phyloP scores from a whole-genome alignment of 345 rosid species.

The Eucalyptus erythrocorys region DNA sequence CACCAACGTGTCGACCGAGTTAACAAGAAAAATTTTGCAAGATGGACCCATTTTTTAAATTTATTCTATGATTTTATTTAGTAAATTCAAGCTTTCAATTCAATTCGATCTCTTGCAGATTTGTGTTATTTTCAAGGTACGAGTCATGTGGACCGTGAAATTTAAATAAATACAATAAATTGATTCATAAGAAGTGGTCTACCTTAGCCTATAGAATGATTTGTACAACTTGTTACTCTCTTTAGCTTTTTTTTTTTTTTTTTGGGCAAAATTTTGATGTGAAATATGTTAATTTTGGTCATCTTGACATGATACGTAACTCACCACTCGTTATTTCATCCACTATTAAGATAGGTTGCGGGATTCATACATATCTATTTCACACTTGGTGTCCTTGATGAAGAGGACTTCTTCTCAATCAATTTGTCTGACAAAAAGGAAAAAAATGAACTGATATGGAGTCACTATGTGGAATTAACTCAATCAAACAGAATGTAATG shows the following conservation, averaged over 20 bases:
- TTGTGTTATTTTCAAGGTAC: not conserved
- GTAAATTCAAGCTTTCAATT: not conserved
- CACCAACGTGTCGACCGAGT: not conserved
- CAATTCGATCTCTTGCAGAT: not conserved
- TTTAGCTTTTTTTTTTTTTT: too few relatives aligned
- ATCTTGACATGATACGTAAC: not conserved
- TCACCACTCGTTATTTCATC: not conserved
- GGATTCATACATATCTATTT: not conserved
- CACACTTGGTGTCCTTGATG: not conserved
- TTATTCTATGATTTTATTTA: too few relatives aligned
- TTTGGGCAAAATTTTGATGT: too few relatives aligned
- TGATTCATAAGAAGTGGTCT: not conserved
- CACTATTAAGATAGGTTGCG: not conserved
- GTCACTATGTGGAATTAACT: too few relatives aligned
- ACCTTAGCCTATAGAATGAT: not conserved
- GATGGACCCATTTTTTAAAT: not conserved
- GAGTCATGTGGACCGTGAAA: not conserved
- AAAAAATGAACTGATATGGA: too few relatives aligned
- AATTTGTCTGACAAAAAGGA: not conserved
- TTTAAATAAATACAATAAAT: too few relatives aligned
- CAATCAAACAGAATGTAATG: too few relatives aligned
- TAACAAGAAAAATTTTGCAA: not conserved
- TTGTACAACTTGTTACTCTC: not conserved
- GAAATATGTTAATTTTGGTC: too few relatives aligned
- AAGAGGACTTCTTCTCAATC: not conserved